These are phyloP conservation scores for Penicillium sp. DNA, from an alignment of 2,329 filamentous ascomycete genomes.

Conservation along the genomic window DNA sequence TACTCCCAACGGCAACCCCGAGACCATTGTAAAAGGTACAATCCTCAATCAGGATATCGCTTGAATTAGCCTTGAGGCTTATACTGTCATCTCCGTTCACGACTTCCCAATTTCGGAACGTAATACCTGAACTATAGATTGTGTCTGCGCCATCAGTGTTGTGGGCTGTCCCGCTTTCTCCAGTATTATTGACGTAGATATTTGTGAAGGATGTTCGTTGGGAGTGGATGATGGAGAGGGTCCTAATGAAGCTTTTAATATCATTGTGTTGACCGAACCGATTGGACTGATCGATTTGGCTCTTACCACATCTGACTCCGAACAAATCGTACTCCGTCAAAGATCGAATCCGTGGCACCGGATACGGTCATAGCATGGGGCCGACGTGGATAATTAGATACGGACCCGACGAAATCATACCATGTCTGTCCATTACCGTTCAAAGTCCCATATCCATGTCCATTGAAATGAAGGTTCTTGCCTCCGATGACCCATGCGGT, in stretches of 20 bases:
- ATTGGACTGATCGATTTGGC: too few relatives aligned
- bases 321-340: conserved; percentile 33
- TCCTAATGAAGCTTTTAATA: conserved; percentile 28
- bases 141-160: conserved; percentile 57
- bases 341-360: conserved; percentile 14
- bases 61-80: conserved; percentile 57
- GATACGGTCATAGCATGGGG: conserved; percentile 30
- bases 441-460: conserved; percentile 50
- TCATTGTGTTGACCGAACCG: not conserved
- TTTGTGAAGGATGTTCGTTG: conserved; percentile 50
- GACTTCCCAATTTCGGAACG: conserved; percentile 52
- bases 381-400: conserved; percentile 32
- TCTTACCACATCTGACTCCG: conserved; percentile 60
- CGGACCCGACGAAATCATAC: conserved; percentile 34
- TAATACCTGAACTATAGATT: conserved; percentile 54
- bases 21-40: conserved; percentile 51
- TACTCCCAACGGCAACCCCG: conserved; percentile 58
- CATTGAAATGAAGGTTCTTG: conserved; percentile 49
- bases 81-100: conserved; percentile 57
- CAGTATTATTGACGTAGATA: conserved; percentile 54
- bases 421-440: conserved; percentile 49
- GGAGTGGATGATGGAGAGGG: conserved; percentile 55
- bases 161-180: conserved; percentile 7
- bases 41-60: conserved; percentile 54
- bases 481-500: conserved; percentile 55